A percentile compares a stretch with the other conserved stretches of the same genome.
phyloP scores from a whole-genome alignment of 139 green algal species.

The Volvox reticuliferus region DNA sequence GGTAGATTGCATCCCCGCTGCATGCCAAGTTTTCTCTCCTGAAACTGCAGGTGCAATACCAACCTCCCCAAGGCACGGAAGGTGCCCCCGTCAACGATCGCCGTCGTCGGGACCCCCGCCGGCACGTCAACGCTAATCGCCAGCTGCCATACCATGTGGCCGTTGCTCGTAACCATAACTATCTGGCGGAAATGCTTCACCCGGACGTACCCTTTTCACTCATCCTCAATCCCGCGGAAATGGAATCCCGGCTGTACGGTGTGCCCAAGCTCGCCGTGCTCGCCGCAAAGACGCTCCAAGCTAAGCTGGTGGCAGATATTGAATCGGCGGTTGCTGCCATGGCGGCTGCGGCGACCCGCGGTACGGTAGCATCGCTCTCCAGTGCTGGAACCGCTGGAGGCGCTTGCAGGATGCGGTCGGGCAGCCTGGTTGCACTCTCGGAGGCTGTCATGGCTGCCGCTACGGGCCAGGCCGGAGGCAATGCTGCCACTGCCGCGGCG shows the following conservation, averaged over 20 bases:
- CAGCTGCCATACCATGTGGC: slow-evolving; percentile 61
- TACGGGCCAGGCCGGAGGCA: neutral
- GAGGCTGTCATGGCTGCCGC: slow-evolving; percentile 9
- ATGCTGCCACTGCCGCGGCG: neutral
- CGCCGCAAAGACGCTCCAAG: slow-evolving; percentile 52
- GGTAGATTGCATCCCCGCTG: too few relatives aligned
- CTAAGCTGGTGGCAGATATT: slow-evolving; percentile 57
- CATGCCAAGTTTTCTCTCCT: too few relatives aligned
- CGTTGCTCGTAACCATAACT: slow-evolving; percentile 32
- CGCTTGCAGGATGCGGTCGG: neutral
- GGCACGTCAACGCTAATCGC: slow-evolving; percentile 47
- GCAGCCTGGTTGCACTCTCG: neutral
- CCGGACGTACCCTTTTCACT: slow-evolving; percentile 61
- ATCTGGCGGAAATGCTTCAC: slow-evolving; percentile 62
- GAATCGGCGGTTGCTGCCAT: neutral
- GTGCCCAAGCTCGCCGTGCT: slow-evolving; percentile 44
- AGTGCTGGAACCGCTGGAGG: too few relatives aligned
- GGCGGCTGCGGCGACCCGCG: neutral
- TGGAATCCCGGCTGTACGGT: slow-evolving; percentile 43
- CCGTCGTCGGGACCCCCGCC: slow-evolving; percentile 38
- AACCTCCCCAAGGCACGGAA: neutral
- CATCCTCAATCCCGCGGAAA: slow-evolving; percentile 58
- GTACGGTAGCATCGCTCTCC: neutral
- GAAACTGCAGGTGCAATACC: slow-evolving; percentile 5
- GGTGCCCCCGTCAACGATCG: neutral